Base-by-base conservation (phyloP, 2,329 filamentous ascomycete genomes). In the Penicillium aurantiogriseum region DNA sequence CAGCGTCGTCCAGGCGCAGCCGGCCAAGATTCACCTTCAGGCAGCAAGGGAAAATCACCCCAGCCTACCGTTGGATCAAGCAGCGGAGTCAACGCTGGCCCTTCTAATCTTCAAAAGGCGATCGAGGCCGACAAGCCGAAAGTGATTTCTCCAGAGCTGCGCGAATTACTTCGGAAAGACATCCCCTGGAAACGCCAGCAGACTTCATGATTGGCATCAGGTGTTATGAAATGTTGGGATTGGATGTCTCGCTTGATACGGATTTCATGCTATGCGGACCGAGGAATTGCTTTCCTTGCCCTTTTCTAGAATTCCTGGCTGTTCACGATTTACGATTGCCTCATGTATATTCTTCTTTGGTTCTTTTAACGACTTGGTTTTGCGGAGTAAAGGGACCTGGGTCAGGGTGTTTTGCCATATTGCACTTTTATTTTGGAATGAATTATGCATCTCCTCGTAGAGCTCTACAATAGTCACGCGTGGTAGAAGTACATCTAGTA, bases 71-170 rank as follows among this genome's bases (percentile, higher is more conserved):
- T 64, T 17, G 68, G 58, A n/a, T 67, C 67, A 40, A 69, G 70
- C 54, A 71, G 62, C 27, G 58, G 63, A 35, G 58, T 63, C 46
- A 67, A 60, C 25, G 60, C 61, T 48, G 55, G 66, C 35, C 54
- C 69, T 48, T 51, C 66, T 13, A 40, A 58, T 2, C 56, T 67
- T 13, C 58, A 65, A 35, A 58, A 54, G 31, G 59, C 60, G 19
- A 62, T 67, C 9, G 57, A 65, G 4, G 57, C 62, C 39, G 60
- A 70, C 36, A 73, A 76, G 36, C 71, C 78, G 9, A 83, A 81
- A 63, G 79, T 88, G 17, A 85, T 90, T 46, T 87, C 83, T 61
- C 80, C 84, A 0, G 85, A 90, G 64, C 70, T 90, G 56, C 80
- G 88, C 47, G 74, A 77, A 7, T 63, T 90, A 43, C 69, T 90